Evolutionary conservation across 2,329 filamentous ascomycete species (phyloP).

Genomic region (Cladosporium sp.): DNA sequence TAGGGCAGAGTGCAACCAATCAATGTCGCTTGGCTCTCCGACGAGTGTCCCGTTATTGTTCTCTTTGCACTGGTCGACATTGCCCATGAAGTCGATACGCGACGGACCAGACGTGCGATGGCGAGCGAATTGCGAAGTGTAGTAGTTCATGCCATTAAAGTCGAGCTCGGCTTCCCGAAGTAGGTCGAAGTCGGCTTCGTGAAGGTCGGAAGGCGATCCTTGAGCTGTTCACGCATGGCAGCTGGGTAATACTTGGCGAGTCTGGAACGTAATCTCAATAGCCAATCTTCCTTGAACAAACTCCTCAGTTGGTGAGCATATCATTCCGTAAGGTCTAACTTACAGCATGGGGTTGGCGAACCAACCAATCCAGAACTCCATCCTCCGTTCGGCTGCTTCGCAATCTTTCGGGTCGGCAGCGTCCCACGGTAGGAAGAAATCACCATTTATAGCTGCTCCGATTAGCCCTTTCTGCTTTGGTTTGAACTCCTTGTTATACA

Average conservation of each 20-base stretch:
- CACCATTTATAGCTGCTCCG: conserved; percentile 35
- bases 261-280: too few relatives aligned
- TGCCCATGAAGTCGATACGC: conserved; percentile 43
- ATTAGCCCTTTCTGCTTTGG: conserved; percentile 18
- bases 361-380: conserved; percentile 47
- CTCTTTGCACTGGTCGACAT: conserved; percentile 40
- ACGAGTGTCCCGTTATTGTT: conserved; percentile 39
- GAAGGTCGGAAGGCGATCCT: conserved; percentile 33
- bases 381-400: conserved; percentile 41
- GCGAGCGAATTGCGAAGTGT: conserved; percentile 43
- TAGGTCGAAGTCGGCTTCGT: conserved; percentile 31
- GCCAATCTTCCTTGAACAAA: too few relatives aligned
- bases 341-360: conserved; percentile 40
- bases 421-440: conserved; percentile 46
- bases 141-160: conserved; percentile 40
- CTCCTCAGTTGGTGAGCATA: too few relatives aligned
- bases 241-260: conserved; percentile 41
- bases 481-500: conserved; percentile 45
- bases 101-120: conserved; percentile 39
- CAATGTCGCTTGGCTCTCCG: conserved; percentile 42
- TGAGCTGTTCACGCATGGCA: conserved; percentile 36
- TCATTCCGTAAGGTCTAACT: too few relatives aligned
- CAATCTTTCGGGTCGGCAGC: conserved; percentile 37
- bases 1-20: conserved; percentile 43
- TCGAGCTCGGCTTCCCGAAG: conserved; percentile 32